phyloP scores from a whole-genome alignment of 2,329 filamentous ascomycete species.

The Chaetomiaceae sp. region DNA sequence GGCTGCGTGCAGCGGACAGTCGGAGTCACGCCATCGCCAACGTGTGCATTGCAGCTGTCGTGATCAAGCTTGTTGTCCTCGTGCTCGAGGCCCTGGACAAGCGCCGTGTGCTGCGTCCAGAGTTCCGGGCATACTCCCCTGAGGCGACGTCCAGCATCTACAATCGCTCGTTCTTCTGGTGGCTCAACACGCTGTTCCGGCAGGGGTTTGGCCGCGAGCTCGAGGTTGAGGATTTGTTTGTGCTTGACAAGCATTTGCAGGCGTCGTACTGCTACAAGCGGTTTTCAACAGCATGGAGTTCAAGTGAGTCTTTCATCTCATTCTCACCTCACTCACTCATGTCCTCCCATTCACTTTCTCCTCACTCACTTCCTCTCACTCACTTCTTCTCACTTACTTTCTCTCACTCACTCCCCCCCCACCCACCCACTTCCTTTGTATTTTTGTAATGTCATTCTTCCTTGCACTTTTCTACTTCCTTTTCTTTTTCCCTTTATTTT shows the following conservation, averaged over 20 bases:
- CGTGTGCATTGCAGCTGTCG: constrained; percentile 29
- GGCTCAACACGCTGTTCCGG: constrained; percentile 26
- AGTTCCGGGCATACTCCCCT: constrained; percentile 18
- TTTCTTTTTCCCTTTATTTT: not conserved
- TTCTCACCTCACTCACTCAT: not conserved
- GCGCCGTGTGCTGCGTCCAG: constrained; percentile 15
- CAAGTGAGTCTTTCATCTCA: constrained; percentile 9
- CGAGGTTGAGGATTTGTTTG: constrained; percentile 24
- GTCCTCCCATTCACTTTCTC: not conserved
- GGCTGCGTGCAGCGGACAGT: constrained; percentile 29
- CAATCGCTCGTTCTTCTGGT: constrained; percentile 26
- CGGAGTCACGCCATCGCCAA: constrained; percentile 21
- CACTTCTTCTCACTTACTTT: too few species aligned
- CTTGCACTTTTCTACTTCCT: not conserved
- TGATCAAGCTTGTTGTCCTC: constrained; percentile 29
- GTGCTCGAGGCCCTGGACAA: constrained; percentile 34
- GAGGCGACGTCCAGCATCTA: constrained; percentile 27
- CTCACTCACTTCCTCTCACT: not conserved
- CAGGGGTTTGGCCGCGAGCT: constrained; percentile 22
- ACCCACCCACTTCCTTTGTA: not conserved
- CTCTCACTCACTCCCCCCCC: too few species aligned
- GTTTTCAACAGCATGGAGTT: constrained; percentile 16
- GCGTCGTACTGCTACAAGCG: constrained; percentile 13
- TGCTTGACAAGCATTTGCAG: constrained; percentile 23
- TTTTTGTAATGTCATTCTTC: too few species aligned